phyloP scores from a whole-genome alignment of 2,329 filamentous ascomycete species.

The Colletotrichum gigasporum region DNA sequence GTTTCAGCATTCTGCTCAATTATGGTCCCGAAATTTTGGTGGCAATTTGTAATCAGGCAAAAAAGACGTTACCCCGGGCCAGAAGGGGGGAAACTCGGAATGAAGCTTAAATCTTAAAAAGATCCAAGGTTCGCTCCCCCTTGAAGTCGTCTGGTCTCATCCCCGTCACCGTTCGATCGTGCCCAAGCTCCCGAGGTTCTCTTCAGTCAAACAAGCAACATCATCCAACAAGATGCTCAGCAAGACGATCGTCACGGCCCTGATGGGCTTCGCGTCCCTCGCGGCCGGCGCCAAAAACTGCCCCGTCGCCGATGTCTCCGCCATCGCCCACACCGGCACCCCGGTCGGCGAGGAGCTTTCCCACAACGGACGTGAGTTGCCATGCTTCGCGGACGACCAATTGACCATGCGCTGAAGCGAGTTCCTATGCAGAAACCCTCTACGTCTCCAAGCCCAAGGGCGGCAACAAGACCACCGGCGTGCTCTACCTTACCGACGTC shows the following conservation, averaged over 20 bases:
- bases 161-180: background rate
- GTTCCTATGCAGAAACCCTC: constrained; percentile 1
- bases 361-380: constrained; percentile 17
- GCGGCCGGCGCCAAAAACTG: constrained; percentile 1
- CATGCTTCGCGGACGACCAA: background rate
- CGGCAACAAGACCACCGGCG: constrained; percentile 6
- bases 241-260: background rate
- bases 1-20: background rate
- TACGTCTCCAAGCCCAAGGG: constrained; percentile 27
- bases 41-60: constrained; percentile 24
- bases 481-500: constrained; percentile 44
- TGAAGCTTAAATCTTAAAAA: constrained; percentile 16
- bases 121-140: background rate
- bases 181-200: background rate
- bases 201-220: background rate
- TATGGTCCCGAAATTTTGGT: background rate
- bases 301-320: constrained; percentile 21
- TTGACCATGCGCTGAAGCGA: background rate
- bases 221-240: constrained; percentile 16
- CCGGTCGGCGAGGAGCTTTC: constrained; percentile 16
- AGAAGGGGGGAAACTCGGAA: background rate
- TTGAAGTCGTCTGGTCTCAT: constrained; percentile 4
- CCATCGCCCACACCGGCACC: constrained; percentile 23
- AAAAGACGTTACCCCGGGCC: background rate
- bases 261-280: constrained; percentile 16